Evolutionary conservation across 306 rosid genomes (phyloP).

Genomic region (Sesbania bispinosa): DNA sequence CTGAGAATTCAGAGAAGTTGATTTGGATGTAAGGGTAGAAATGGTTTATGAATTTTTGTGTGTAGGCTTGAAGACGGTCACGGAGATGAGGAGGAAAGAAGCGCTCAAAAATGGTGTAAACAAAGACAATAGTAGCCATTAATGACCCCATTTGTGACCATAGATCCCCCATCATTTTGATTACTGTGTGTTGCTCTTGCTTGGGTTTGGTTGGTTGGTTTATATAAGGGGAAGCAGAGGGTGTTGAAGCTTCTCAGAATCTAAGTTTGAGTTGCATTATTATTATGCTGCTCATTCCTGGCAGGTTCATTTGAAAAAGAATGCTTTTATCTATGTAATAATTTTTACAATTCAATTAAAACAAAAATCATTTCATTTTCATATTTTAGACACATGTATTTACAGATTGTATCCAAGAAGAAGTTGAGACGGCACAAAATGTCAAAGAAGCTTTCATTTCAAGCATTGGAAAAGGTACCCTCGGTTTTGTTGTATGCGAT

Average conservation of each 20-base stretch:
- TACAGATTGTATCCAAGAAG: background rate
- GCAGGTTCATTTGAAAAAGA: background rate
- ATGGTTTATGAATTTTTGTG: background rate
- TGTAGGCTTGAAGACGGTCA: background rate
- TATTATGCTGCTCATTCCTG: background rate
- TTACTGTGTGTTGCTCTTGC: background rate
- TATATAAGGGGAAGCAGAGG: background rate
- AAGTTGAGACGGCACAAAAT: background rate
- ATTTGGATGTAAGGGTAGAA: constrained; percentile 51
- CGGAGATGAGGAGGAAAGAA: constrained; percentile 34
- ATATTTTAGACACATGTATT: too few species aligned
- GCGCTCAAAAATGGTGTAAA: constrained; percentile 25
- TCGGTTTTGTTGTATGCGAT: background rate
- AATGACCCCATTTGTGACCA: constrained; percentile 38
- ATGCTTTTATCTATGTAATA: too few species aligned
- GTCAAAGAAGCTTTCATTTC: background rate
- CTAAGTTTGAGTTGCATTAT: background rate
- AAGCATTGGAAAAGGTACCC: background rate
- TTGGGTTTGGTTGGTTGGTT: background rate
- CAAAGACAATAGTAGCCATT: constrained; percentile 35
- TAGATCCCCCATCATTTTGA: constrained; percentile 14
- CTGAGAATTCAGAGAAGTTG: constrained; percentile 38
- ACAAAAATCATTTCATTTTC: background rate
- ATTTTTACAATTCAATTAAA: too few species aligned
- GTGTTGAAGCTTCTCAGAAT: background rate